Evolutionary conservation across 768 basidiomycete genomes (phyloP), one percentile per base, ranked within the genome.

Genomic region (Pleurotus platypus): DNA sequence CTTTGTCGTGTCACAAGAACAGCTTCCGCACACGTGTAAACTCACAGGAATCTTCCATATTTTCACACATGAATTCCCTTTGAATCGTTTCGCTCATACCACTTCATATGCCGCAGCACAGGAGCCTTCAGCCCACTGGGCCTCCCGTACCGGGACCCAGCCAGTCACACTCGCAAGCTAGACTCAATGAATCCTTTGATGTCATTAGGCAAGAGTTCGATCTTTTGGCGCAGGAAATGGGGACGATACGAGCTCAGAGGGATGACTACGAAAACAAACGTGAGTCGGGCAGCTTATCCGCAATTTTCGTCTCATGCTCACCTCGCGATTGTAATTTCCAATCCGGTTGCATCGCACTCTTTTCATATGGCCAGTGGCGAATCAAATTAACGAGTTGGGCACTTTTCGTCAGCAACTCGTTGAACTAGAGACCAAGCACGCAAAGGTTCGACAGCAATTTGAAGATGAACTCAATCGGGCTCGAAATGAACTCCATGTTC

Each of bases 201-300:
- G 76, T 78, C 58, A 86, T 97, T 64, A 81, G 87, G 60, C 83
- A 84, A 55, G 95, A 98, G 74, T 94, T 92, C 66, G 94, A 97
- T 50, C 75, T 75, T 56, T 74, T 95, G 58, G 73, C 83, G 7
- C 73, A 78, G 47, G 94, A 97, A 66, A 72, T 90, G 49, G 75
- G 72, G n/a, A 65, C 80, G 8, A 76, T 89, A 63, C 82, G 92
- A 56, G 78, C 75, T 27, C 91, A 96, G 72, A 77, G 91, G 49
- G 94, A 97, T 62, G 96, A 98, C 57, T 90, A 86, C 67, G 95
- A 98, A 72, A 78, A 76, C 5, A 94, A 94, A 80, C 83, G 96
- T 95, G 61, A 57, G 86, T 78, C 18, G 37, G 16, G 15, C 43
- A 15, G 9, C 20, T 54, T 20, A 16, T 35, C 57, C 4, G 22